Conservation (phyloP, 768 basidiomycete species). For the Boletus rubroflammeus region DNA sequence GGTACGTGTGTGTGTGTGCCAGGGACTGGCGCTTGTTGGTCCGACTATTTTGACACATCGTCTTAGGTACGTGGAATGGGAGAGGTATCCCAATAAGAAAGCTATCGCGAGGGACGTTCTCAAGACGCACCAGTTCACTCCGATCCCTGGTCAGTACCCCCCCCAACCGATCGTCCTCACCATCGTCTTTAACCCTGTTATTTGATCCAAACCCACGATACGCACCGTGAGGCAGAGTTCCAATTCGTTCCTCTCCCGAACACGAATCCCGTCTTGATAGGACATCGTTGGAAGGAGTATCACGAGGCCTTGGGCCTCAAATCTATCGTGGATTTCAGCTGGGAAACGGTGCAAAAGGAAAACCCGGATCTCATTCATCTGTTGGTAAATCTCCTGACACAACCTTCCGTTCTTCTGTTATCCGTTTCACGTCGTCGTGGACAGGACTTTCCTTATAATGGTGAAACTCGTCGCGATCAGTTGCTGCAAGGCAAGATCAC, state of each 20-base stretch:
- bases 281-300: constrained; percentile 52
- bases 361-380: constrained; percentile 50
- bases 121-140: constrained; percentile 10
- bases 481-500: constrained; percentile 45
- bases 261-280: constrained; percentile 49
- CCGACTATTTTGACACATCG: background rate
- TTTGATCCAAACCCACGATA: background rate
- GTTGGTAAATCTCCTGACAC: constrained; percentile 19
- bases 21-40: no score
- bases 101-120: constrained; percentile 8
- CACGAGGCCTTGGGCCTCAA: constrained; percentile 47
- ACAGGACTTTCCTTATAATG: constrained; percentile 52
- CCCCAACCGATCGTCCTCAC: background rate
- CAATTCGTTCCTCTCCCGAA: constrained; percentile 46
- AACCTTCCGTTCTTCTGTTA: background rate
- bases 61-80: constrained; percentile 16
- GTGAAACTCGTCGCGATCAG: constrained; percentile 45
- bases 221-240: constrained; percentile 34
- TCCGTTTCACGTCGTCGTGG: background rate
- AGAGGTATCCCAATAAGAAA: constrained; percentile 13
- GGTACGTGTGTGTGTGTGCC: background rate
- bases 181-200: background rate
- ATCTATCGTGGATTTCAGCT: constrained; percentile 46
- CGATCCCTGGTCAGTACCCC: constrained; percentile 7
- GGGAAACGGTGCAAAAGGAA: constrained; percentile 49